A percentile compares a stretch with the other conserved stretches of the same genome.
Conservation (phyloP, 257 asterid genomes). For the Solanum virginianum region DNA sequence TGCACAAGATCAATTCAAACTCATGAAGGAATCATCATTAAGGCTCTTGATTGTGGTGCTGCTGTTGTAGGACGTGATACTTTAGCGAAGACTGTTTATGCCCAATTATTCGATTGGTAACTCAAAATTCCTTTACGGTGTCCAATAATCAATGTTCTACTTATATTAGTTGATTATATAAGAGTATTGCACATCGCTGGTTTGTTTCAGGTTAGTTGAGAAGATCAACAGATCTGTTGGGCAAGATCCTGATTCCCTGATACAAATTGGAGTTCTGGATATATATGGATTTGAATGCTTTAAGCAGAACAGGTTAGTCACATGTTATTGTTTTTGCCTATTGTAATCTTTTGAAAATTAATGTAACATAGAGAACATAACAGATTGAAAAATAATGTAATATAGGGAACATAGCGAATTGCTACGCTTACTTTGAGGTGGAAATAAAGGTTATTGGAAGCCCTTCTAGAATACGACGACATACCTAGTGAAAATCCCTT, state of each 20-base stretch:
- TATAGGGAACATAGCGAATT: background rate
- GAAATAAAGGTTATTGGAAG: background rate
- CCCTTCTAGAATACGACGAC: background rate
- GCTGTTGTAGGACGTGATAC: constrained; percentile 97
- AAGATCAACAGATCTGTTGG: constrained; percentile 94
- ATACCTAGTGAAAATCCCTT: too few relatives aligned
- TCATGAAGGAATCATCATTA: constrained; percentile 75
- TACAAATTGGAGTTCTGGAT: constrained; percentile 91
- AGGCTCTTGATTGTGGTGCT: constrained; percentile 83
- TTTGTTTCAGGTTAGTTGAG: constrained; percentile 84
- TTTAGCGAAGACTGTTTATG: constrained; percentile 90
- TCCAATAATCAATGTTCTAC: background rate
- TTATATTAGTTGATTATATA: background rate
- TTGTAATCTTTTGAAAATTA: background rate
- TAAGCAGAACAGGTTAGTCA: constrained; percentile 62
- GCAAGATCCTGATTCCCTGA: constrained; percentile 80
- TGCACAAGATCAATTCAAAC: constrained; percentile 93
- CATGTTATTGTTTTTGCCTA: background rate
- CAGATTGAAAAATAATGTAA: background rate
- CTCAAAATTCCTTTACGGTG: background rate
- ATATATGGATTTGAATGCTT: constrained; percentile 98
- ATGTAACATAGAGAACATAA: background rate
- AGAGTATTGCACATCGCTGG: background rate
- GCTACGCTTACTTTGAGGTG: background rate
- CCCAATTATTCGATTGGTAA: constrained; percentile 78